Percentiles rank a stretch among this genome's conserved stretches.
phyloP scores from a whole-genome alignment of 1,284 basidiomycete genomes.

The Exobasidium rhododendri region DNA sequence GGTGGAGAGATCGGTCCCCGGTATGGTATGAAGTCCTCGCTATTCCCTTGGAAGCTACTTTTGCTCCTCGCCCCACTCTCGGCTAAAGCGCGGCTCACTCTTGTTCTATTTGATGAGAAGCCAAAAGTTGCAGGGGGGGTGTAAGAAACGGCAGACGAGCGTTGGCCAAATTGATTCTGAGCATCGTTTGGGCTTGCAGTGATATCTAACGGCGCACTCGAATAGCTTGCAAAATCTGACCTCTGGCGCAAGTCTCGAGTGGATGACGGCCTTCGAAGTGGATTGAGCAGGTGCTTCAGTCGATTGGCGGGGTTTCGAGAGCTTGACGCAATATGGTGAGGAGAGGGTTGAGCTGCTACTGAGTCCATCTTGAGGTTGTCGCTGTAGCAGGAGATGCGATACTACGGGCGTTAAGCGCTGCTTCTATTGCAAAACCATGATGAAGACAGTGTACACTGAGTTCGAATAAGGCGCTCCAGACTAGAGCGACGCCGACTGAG shows the following conservation, averaged over 20 bases:
- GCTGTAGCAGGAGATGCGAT: too few species aligned
- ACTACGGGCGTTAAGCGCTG: too few species aligned
- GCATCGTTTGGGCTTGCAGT: too few species aligned
- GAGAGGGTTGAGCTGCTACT: neutral
- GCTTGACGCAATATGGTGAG: too few species aligned
- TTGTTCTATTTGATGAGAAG: neutral
- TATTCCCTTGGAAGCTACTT: neutral
- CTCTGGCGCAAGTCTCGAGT: neutral
- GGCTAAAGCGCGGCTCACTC: neutral
- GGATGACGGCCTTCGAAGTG: neutral
- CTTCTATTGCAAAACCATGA: too few species aligned
- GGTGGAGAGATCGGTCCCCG: conserved; percentile 13
- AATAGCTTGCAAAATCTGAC: neutral
- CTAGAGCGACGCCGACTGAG: too few species aligned
- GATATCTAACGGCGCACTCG: too few species aligned
- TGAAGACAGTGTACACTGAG: too few species aligned
- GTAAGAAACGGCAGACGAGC: neutral
- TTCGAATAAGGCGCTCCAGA: too few species aligned
- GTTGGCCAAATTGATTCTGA: neutral
- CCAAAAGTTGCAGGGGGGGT: neutral
- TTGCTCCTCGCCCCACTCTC: neutral
- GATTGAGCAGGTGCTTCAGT: neutral
- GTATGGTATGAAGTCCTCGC: conserved; percentile 9
- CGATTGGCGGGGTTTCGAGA: neutral
- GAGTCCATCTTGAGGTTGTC: conserved; percentile 4